Evolutionary conservation across 1,284 basidiomycete genomes (phyloP).

Genomic region (Uromyces viciae-fabae): DNA sequence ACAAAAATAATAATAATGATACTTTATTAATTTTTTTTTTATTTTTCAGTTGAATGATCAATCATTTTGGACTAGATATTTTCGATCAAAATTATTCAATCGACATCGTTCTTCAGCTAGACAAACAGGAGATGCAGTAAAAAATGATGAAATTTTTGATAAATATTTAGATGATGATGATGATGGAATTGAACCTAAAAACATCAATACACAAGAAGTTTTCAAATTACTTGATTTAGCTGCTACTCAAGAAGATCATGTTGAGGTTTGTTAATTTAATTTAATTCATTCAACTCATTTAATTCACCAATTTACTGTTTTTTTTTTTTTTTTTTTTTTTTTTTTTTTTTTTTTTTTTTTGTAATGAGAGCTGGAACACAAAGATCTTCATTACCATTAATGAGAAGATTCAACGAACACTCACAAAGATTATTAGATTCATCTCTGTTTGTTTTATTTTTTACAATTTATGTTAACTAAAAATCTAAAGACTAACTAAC

Average conservation of each 20-base stretch:
- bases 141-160: constrained; percentile 91
- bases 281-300: neutral
- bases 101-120: constrained; percentile 87
- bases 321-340: neutral
- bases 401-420: constrained; percentile 96
- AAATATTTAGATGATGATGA: constrained; percentile 90
- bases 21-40: neutral
- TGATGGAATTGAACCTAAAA: constrained; percentile 64
- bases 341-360: neutral
- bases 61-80: constrained; percentile 95
- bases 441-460: constrained; percentile 53
- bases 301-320: neutral
- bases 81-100: constrained; percentile 90
- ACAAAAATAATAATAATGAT: neutral
- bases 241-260: constrained; percentile 87
- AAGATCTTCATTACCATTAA: constrained; percentile 78
- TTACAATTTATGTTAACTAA: neutral
- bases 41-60: constrained; percentile 69
- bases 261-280: constrained; percentile 63
- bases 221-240: constrained; percentile 66
- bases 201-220: constrained; percentile 14
- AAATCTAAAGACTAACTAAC: neutral
- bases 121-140: constrained; percentile 75
- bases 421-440: constrained; percentile 76
- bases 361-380: constrained; percentile 91